Base-by-base conservation (phyloP, 495 filamentous ascomycete species). In the Cercophora newfieldiana region DNA sequence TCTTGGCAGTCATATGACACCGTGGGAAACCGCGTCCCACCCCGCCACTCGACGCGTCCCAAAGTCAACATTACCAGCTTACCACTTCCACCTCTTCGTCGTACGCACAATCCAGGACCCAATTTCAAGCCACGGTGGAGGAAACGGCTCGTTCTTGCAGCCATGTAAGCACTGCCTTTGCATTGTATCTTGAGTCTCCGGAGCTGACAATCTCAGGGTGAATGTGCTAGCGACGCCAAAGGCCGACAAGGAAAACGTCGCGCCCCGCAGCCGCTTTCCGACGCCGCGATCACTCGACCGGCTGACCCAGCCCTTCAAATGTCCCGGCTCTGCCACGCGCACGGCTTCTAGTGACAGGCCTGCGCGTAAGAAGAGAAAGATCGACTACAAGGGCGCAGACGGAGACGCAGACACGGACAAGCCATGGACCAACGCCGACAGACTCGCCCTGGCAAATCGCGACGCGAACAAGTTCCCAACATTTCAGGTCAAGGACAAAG, bases 391-490 rank as follows among this genome's bases (percentile, higher is more conserved):
- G 44, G 91, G 89, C 51, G 91, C 92, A 21, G 94, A 94, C 75
- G 91, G 87, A 37, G 82, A 81, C 30, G 85, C 83, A 16, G 90
- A 91, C 66, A 84, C 80, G 21, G 92, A 96, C 71, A 93, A 91
- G 70, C 85, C 90, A 48, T 97, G 92, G 77, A 91, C 91, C 51
- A 96, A 95, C 69, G 92, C 94, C 49, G 93, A 97, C 65, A 86
- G 93, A 47, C 81, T 95, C 6, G 92, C 92, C 24, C 81, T 98
- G 50, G 92, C 90, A 33, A 96, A 93, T 59, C 84, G 93, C 73
- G 94, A 97, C 73, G 89, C 86, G 59, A 98, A 97, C 75, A 87
- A 86, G 64, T 99, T 93, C 54, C 93, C 93, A 1, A 89, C 96
- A 0, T 99, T 95, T 77, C 90, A 92, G 71, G 83, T 87, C 21